Base-by-base conservation (phyloP, 2,329 filamentous ascomycete species). In the Lecanicillium sp. region DNA sequence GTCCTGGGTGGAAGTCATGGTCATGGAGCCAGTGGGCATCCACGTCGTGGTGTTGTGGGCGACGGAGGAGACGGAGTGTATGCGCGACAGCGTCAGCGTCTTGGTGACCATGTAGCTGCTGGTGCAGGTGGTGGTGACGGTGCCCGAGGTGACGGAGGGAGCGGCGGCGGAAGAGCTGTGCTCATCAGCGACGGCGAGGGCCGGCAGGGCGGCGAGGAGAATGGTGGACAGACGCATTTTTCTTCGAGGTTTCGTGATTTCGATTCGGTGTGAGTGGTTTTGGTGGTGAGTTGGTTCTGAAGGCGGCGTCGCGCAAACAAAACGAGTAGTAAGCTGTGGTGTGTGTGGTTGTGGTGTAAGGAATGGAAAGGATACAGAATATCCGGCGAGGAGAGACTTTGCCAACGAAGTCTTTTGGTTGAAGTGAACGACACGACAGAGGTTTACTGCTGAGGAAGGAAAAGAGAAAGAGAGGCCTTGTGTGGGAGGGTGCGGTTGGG, bases 361-460 rank as follows among this genome's bases (percentile, higher is more conserved):
- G 41, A 20, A 22, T 31, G 37, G 32, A 33, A 25, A 25, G 22
- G 22, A 25, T 25, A 25, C 22, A 25, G 22, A 25, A 11, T 25
- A 25, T 25, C 22, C 22, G 22, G 11, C 7, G 22, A 11, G 11
- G 22, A 6, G 45, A 62, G 68, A 71, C 71, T 74, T 67, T 74
- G 71, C 71, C 71, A 74, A 73, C 71, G 71, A 74, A 73, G 71
- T 59, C 58, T 52, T 44, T 47, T 46, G 44, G 44, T 46, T 45
- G 42, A 43, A 44, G 41, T 35, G 44, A 38, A 42, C 22, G 22
- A 25, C 43, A 33, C 44, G 22, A 41, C 17, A 14, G 29, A 18
- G 20, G 18, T n/a, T 28, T 13, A 33, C 31, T 42, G 40, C 17
- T 35, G 30, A 25, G 38, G 44, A 43, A 48, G 44, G 40, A 37